phyloP scores from a whole-genome alignment of 768 basidiomycete species.

The Amanita subjunquillea region DNA sequence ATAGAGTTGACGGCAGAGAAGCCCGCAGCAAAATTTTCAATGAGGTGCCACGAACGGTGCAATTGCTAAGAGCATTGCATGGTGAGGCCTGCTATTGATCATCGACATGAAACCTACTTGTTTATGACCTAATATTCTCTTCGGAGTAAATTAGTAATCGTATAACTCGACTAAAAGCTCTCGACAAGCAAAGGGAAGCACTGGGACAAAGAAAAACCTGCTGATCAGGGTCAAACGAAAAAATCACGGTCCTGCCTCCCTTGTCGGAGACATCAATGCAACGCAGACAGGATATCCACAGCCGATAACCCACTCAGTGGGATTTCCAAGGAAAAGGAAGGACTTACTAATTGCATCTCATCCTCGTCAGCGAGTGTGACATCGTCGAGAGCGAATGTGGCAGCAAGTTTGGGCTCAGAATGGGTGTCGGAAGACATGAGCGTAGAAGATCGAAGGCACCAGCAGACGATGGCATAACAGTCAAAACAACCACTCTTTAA shows the following conservation, averaged over 20 bases:
- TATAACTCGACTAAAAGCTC: conserved; percentile 21
- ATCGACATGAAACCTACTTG: conserved; percentile 36
- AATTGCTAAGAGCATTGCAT: conserved; percentile 44
- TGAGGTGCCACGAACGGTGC: conserved; percentile 74
- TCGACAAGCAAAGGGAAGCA: conserved; percentile 24
- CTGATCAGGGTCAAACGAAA: conserved; percentile 19
- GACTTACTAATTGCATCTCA: conserved; percentile 36
- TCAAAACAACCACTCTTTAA: no score
- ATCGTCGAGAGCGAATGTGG: conserved; percentile 17
- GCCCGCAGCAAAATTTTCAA: conserved; percentile 83
- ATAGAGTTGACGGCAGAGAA: conserved; percentile 44
- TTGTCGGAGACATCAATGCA: conserved; percentile 3
- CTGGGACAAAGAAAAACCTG: no score
- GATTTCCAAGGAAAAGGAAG: conserved; percentile 17
- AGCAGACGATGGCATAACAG: no score
- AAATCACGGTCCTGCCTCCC: conserved; percentile 72
- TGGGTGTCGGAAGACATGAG: conserved; percentile 11
- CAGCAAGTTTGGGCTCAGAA: conserved; percentile 15
- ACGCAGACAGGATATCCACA: conserved; percentile 69
- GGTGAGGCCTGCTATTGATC: not conserved
- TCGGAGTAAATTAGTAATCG: conserved; percentile 36
- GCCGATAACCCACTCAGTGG: conserved; percentile 36
- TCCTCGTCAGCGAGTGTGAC: conserved; percentile 23
- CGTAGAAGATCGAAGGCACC: not conserved
- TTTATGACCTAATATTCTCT: conserved; percentile 75